These are phyloP conservation scores for Mycena rosella DNA, from an alignment of 768 basidiomycete species.

Conservation along the genomic window DNA sequence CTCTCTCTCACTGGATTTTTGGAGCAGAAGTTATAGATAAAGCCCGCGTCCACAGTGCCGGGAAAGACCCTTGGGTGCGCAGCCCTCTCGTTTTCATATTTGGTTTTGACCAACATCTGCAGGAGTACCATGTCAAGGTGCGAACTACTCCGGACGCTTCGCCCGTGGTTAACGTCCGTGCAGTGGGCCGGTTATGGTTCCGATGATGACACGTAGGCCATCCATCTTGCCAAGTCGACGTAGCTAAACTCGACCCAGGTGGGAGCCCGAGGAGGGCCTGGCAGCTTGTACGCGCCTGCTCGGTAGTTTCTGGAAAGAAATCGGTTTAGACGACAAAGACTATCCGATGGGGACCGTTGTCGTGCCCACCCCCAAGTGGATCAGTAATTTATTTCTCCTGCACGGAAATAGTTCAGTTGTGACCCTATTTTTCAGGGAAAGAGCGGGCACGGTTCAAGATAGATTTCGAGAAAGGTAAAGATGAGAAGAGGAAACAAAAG, in stretches of 20 bases:
- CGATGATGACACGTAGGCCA: slow-evolving; percentile 63
- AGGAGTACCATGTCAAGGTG: slow-evolving; percentile 20
- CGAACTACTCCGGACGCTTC: not conserved
- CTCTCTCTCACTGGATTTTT: not conserved
- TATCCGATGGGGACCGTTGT: slow-evolving; percentile 52
- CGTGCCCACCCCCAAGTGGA: slow-evolving; percentile 55
- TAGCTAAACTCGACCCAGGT: slow-evolving; percentile 39
- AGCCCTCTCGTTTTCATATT: not conserved
- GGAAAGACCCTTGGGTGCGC: slow-evolving; percentile 15
- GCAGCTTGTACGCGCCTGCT: slow-evolving; percentile 57
- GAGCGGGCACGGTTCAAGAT: slow-evolving; percentile 24
- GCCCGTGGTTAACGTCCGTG: not conserved
- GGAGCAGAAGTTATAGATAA: slow-evolving; percentile 18
- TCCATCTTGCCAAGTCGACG: slow-evolving; percentile 57
- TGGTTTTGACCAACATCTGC: not conserved
- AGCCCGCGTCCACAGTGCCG: slow-evolving; percentile 4
- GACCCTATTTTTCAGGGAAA: not conserved
- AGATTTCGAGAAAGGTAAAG: slow-evolving; percentile 17
- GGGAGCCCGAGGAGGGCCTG: slow-evolving; percentile 64
- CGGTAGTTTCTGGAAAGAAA: slow-evolving; percentile 57
- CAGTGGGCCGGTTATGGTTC: slow-evolving; percentile 67
- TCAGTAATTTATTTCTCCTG: slow-evolving; percentile 47
- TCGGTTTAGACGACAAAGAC: slow-evolving; percentile 58
- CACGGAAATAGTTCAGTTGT: not conserved
- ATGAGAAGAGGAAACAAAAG: slow-evolving; percentile 30